A percentile compares a stretch with the other conserved stretches of the same genome.
Evolutionary conservation across 208 protist genomes (phyloP).

Genomic region (Acanthamoeba divionensis): DNA sequence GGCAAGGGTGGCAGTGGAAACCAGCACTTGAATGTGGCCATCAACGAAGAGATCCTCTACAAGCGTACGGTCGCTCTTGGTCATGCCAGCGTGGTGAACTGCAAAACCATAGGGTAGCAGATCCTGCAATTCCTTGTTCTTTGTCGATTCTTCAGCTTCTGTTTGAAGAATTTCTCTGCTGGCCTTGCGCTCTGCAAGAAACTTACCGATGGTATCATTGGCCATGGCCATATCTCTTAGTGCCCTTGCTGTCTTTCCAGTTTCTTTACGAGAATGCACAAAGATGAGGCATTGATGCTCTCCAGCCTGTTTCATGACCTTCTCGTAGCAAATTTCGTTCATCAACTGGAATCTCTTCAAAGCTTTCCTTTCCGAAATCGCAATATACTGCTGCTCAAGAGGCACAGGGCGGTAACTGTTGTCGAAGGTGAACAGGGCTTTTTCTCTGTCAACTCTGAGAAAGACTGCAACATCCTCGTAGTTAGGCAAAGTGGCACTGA

Average conservation of each 20-base stretch:
- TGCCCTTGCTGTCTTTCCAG: conserved; percentile 91
- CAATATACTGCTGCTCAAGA: conserved; percentile 97
- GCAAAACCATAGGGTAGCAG: conserved; percentile 95
- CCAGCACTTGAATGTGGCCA: conserved; percentile 94
- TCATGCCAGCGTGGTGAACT: conserved; percentile 99
- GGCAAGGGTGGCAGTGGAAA: conserved; percentile 99
- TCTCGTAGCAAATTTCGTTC: conserved; percentile 97
- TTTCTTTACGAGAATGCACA: conserved; percentile 98
- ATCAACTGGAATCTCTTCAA: conserved; percentile 92
- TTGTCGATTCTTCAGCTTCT: conserved; percentile 50
- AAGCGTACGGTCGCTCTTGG: conserved; percentile 88
- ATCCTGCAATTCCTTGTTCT: conserved; percentile 82
- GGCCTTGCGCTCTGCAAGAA: conserved; percentile 86
- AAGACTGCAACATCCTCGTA: conserved; percentile 98
- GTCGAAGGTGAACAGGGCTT: conserved; percentile 93
- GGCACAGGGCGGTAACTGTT: conserved; percentile 94
- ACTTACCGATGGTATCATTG: conserved; percentile 86
- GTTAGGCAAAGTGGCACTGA: conserved; percentile 99
- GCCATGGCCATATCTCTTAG: conserved; percentile 88
- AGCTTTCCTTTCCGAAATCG: conserved; percentile 92
- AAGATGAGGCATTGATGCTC: conserved; percentile 97
- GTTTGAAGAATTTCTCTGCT: conserved; percentile 83
- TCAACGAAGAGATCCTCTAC: conserved; percentile 97
- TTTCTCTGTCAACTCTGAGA: conserved; percentile 92
- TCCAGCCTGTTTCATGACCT: conserved; percentile 87